Conservation (phyloP, 805 yeast species). For the Candida ipomoeae region DNA sequence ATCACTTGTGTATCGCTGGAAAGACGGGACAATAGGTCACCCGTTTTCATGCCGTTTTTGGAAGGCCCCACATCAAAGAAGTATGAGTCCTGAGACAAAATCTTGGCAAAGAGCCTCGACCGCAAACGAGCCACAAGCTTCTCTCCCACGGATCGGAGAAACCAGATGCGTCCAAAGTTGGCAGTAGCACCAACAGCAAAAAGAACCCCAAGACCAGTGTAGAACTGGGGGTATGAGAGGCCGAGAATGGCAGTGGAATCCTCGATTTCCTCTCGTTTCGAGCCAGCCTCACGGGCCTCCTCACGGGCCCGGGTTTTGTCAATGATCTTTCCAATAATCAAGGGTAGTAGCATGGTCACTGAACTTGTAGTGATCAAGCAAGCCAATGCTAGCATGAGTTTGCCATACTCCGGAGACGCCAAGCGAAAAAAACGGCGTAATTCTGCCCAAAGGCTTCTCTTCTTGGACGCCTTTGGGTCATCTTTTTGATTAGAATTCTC, state of each 20-base stretch:
- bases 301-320: constrained; percentile 53
- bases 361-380: constrained; percentile 69
- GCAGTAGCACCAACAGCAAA: constrained; percentile 74
- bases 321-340: constrained; percentile 78
- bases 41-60: constrained; percentile 58
- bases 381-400: constrained; percentile 48
- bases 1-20: constrained; percentile 88
- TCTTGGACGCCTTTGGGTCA: not conserved
- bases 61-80: constrained; percentile 75
- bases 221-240: constrained; percentile 59
- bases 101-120: constrained; percentile 67
- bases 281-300: constrained; percentile 16
- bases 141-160: constrained; percentile 79
- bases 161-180: constrained; percentile 74
- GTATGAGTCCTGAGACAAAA: constrained; percentile 81
- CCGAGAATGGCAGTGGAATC: constrained; percentile 41
- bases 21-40: constrained; percentile 84
- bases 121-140: constrained; percentile 80
- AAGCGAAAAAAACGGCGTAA: constrained; percentile 14
- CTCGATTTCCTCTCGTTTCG: constrained; percentile 1
- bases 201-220: constrained; percentile 53
- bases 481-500: too few relatives aligned
- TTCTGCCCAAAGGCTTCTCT: constrained; percentile 9
- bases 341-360: constrained; percentile 76
- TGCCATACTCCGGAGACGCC: constrained; percentile 17